Conservation (phyloP, 2,329 filamentous ascomycete genomes). For the Sporothrix sp. region DNA sequence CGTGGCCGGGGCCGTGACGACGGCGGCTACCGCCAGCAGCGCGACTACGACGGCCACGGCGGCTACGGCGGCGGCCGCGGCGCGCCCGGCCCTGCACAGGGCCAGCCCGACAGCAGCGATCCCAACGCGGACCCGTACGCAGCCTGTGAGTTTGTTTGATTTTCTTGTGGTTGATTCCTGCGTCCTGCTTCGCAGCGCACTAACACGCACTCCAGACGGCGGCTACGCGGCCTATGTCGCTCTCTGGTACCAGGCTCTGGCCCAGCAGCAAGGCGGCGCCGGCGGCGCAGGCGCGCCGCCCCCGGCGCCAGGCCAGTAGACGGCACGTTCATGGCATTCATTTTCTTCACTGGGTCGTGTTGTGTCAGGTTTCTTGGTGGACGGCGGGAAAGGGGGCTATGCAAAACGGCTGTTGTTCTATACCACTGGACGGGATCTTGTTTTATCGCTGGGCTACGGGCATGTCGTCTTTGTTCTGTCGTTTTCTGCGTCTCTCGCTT, state of each 20-base stretch:
- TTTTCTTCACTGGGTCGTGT: too few species aligned
- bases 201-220: conserved; percentile 48
- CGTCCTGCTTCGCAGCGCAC: not conserved
- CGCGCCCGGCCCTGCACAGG: conserved; percentile 33
- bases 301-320: conserved; percentile 11
- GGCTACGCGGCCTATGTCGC: conserved; percentile 73
- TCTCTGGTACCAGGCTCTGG: conserved; percentile 66
- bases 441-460: too few species aligned
- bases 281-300: conserved; percentile 11
- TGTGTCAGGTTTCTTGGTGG: too few species aligned
- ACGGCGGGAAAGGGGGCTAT: too few species aligned
- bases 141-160: conserved; percentile 46
- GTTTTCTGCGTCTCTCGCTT: too few species aligned
- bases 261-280: conserved; percentile 22
- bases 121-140: conserved; percentile 61
- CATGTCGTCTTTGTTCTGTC: too few species aligned
- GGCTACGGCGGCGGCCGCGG: conserved; percentile 31
- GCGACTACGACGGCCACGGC: conserved; percentile 30
- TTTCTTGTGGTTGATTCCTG: not conserved
- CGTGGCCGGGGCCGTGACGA: conserved; percentile 27
- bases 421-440: too few species aligned
- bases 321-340: too few species aligned
- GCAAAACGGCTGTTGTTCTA: too few species aligned
- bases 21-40: conserved; percentile 36
- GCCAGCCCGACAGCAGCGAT: conserved; percentile 34